Conservation (phyloP, 768 basidiomycete genomes). For the Auricularia sp. region DNA sequence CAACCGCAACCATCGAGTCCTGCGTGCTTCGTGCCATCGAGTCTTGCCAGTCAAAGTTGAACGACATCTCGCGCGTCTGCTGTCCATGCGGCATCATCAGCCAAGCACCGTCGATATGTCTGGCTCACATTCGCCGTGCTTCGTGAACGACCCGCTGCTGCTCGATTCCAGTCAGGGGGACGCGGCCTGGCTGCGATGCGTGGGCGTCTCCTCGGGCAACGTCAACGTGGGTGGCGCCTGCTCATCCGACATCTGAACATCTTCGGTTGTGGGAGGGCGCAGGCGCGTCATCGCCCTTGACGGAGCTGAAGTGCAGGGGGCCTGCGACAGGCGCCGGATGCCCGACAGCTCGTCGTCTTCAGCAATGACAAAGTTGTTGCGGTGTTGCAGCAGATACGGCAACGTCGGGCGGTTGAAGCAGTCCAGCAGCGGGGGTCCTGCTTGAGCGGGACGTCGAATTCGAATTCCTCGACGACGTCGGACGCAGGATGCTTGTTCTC, state of each 20-base stretch:
- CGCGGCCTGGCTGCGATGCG: too few species aligned
- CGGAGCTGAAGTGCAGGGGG: neutral
- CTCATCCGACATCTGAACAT: neutral
- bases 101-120: too few species aligned
- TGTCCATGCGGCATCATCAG: neutral
- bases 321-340: too few species aligned
- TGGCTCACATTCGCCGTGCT: too few species aligned
- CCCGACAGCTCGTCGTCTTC: conserved; percentile 5
- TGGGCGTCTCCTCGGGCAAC: neutral
- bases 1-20: too few species aligned
- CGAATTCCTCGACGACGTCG: conserved; percentile 46
- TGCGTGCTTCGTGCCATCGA: too few species aligned
- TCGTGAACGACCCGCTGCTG: too few species aligned
- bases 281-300: neutral
- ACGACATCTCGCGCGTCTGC: neutral
- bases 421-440: conserved; percentile 53
- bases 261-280: neutral
- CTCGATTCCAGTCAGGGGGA: too few species aligned
- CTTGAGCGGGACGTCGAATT: conserved; percentile 53
- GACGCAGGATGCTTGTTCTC: conserved; percentile 36
- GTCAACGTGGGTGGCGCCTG: too few species aligned
- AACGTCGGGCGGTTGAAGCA: conserved; percentile 63
- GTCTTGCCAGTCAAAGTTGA: too few species aligned
- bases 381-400: conserved; percentile 34
- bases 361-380: conserved; percentile 7